A percentile compares a stretch with the other conserved stretches of the same genome.
Evolutionary conservation across 2,329 filamentous ascomycete species (phyloP).

Genomic region (Seiridium cupressi): DNA sequence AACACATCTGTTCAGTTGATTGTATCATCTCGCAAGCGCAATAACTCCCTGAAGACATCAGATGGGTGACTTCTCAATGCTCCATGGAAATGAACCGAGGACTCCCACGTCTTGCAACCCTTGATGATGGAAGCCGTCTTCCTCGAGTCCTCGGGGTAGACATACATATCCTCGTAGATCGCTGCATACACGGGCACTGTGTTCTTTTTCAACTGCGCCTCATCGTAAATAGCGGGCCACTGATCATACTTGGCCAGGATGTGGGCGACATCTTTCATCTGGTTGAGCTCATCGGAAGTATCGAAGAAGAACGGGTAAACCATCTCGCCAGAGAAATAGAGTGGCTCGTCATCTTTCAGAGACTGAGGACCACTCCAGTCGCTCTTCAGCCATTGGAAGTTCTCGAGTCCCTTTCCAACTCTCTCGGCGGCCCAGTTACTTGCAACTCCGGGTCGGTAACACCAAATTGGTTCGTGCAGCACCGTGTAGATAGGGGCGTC

Average conservation of each 20-base stretch:
- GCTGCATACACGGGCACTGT: slow-evolving; percentile 84
- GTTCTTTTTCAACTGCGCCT: slow-evolving; percentile 70
- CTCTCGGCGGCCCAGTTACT: slow-evolving; percentile 76
- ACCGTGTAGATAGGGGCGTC: slow-evolving; percentile 79
- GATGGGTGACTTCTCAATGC: slow-evolving; percentile 71
- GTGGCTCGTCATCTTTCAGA: slow-evolving; percentile 40
- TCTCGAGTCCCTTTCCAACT: slow-evolving; percentile 47
- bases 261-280: slow-evolving; percentile 67
- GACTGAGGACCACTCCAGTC: slow-evolving; percentile 36
- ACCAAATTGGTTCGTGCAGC: slow-evolving; percentile 87
- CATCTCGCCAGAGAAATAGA: slow-evolving; percentile 92
- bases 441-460: slow-evolving; percentile 59
- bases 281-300: slow-evolving; percentile 71
- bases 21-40: slow-evolving; percentile 69
- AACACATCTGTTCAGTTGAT: slow-evolving; percentile 42
- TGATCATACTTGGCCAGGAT: slow-evolving; percentile 64
- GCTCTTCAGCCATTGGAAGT: slow-evolving; percentile 51
- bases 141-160: slow-evolving; percentile 72
- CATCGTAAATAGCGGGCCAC: slow-evolving; percentile 78
- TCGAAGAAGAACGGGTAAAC: slow-evolving; percentile 84
- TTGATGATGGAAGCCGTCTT: slow-evolving; percentile 74
- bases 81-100: slow-evolving; percentile 85
- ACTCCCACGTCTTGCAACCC: slow-evolving; percentile 77
- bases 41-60: slow-evolving; percentile 74
- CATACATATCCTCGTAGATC: slow-evolving; percentile 91